phyloP scores from a whole-genome alignment of 306 rosid genomes.

The Delonix regia region DNA sequence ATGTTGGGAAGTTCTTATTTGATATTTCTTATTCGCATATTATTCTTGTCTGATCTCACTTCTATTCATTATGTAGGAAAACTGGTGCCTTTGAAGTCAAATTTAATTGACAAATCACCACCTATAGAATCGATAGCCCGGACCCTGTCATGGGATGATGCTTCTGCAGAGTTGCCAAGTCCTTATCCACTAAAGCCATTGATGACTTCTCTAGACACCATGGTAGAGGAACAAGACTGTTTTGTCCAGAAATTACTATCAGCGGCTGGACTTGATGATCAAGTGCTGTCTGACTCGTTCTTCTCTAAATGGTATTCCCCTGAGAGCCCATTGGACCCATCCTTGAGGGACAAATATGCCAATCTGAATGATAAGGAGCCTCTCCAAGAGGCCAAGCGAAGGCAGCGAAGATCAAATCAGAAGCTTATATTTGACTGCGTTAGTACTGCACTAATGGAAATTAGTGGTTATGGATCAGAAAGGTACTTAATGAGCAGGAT shows the following conservation, averaged over 20 bases:
- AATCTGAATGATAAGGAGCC: constrained; percentile 54
- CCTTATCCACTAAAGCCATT: constrained; percentile 60
- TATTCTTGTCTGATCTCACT: constrained; percentile 18
- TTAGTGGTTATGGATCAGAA: constrained; percentile 51
- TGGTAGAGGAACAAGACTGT: constrained; percentile 75
- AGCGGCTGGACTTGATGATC: constrained; percentile 64
- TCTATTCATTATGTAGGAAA: constrained; percentile 51
- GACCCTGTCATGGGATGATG: constrained; percentile 78
- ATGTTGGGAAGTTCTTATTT: constrained; percentile 13
- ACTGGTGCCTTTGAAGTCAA: constrained; percentile 49
- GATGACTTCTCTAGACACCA: constrained; percentile 45
- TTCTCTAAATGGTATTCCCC: constrained; percentile 68
- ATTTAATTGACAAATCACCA: constrained; percentile 94
- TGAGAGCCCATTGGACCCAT: constrained; percentile 80
- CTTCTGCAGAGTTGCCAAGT: constrained; percentile 56
- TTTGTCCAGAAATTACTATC: constrained; percentile 68
- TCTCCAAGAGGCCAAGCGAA: constrained; percentile 69
- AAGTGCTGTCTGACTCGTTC: constrained; percentile 41
- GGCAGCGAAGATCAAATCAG: constrained; percentile 69
- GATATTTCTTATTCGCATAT: neutral
- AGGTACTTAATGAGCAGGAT: constrained; percentile 37
- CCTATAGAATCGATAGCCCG: constrained; percentile 92
- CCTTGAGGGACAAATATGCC: constrained; percentile 74
- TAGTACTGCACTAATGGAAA: constrained; percentile 62
- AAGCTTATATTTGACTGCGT: constrained; percentile 84